These are phyloP conservation scores for Podila verticillata DNA, from an alignment of 192 early-diverging fungal genomes.

Conservation along the genomic window DNA sequence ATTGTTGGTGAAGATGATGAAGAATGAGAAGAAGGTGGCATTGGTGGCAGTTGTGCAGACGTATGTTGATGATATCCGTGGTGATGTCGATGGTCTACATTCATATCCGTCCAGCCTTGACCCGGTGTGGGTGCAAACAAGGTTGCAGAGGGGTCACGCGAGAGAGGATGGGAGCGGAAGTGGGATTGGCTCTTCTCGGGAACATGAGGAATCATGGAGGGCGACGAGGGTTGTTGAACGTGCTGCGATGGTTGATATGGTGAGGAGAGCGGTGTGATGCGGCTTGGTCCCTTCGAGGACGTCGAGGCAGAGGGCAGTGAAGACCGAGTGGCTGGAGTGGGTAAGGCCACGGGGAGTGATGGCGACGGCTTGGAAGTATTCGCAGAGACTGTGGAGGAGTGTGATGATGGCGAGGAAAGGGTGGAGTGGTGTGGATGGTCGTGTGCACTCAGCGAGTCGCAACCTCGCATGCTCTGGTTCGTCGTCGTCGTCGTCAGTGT, in stretches of 20 bases:
- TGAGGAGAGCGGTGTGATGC: too few relatives aligned
- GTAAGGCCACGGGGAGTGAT: too few relatives aligned
- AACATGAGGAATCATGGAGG: not conserved
- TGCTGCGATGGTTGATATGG: not conserved
- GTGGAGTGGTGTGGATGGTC: conserved; percentile 6
- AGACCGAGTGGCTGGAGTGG: too few relatives aligned
- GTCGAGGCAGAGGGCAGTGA: too few relatives aligned
- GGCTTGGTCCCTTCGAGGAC: too few relatives aligned
- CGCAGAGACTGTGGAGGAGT: not conserved
- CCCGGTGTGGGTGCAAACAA: not conserved
- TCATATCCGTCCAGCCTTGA: too few relatives aligned
- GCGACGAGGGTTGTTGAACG: not conserved
- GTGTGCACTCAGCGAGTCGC: conserved; percentile 5
- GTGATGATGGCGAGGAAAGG: not conserved
- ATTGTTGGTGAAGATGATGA: not conserved
- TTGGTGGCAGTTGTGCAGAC: not conserved
- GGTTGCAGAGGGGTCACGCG: conserved; percentile 2
- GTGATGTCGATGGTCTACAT: not conserved
- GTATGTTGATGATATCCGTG: not conserved
- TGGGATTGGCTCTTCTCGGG: conserved; percentile 1
- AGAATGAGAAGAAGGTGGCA: not conserved
- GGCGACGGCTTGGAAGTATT: not conserved
- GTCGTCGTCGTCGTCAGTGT: not conserved
- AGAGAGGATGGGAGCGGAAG: not conserved
- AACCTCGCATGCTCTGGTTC: conserved; percentile 16